Conservation (phyloP, 495 filamentous ascomycete species). For the Trichoderma orchidacearum region DNA sequence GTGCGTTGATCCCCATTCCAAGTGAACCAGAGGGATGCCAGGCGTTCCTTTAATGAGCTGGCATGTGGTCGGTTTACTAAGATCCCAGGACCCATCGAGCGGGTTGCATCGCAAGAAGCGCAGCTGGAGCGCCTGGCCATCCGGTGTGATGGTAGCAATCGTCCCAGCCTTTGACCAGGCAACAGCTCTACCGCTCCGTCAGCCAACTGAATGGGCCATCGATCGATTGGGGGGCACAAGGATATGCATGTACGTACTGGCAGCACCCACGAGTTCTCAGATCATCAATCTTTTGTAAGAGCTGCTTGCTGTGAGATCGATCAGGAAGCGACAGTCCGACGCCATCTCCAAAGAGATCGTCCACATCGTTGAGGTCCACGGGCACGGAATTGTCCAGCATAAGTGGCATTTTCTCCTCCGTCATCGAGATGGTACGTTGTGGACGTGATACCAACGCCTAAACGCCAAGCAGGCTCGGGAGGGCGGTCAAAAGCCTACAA, state of each 20-base stretch:
- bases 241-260: constrained; percentile 45
- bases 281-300: constrained; percentile 65
- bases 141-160: constrained; percentile 68
- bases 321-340: constrained; percentile 40
- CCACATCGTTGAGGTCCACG: constrained; percentile 52
- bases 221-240: neutral
- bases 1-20: constrained; percentile 65
- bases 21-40: constrained; percentile 49
- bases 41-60: constrained; percentile 22
- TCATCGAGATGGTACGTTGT: constrained; percentile 1
- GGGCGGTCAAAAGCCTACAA: neutral
- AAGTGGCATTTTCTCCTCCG: constrained; percentile 17
- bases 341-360: constrained; percentile 65
- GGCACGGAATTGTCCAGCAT: constrained; percentile 41
- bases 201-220: constrained; percentile 4
- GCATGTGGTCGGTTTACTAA: constrained; percentile 45
- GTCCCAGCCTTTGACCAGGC: constrained; percentile 84
- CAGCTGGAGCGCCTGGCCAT: constrained; percentile 53
- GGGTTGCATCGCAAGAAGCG: constrained; percentile 57
- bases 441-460: neutral
- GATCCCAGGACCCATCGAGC: constrained; percentile 60
- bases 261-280: constrained; percentile 66
- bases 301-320: constrained; percentile 44
- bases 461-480: neutral
- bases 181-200: constrained; percentile 44